Base-by-base conservation (phyloP, 495 filamentous ascomycete genomes). In the Hyphodiscus hymeniophilus region DNA sequence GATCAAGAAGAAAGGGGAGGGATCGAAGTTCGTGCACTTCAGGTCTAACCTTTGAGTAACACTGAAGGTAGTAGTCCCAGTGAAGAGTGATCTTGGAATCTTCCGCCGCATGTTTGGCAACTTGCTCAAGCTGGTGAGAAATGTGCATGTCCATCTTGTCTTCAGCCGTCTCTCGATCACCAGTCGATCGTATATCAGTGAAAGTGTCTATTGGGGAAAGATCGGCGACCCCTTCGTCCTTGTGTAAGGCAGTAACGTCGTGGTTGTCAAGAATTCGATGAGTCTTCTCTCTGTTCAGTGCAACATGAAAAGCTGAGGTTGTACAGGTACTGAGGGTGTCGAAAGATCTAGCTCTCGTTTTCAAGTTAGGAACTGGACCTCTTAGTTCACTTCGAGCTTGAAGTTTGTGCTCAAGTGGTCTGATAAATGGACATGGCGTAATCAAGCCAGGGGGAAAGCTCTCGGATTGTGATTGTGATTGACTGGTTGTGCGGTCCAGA, bases 401-500 rank as follows among this genome's bases (percentile, higher is more conserved):
- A 31, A 50, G 26, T 17, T 50, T 50, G 30, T 42, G 38, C 12
- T 42, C 38, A 12, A 42, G 18, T n/a, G 47, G 47, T 18, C 28
- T 32, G 30, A 50, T 41, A 24, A 35, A 50, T 7, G 47, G 45
- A 33, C 45, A 48, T 7, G 45, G 35, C 17, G 20, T 24, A 7
- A 36, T 13, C 33, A 36, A 13, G 12, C 38, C 16, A 20, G 20
- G n/a, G 12, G 3, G 38, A 40, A 40, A 21, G 3, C 16, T 12
- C 3, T 36, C 33, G 5, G 16, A 13, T n/a, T 36, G 12, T 32
- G 30, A 3, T 36, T 36, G 26, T 28, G 10, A 5, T 28, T 10
- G n/a, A n/a, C n/a, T n/a, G n/a, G n/a, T n/a, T n/a, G n/a, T n/a
- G n/a, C n/a, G n/a, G 26, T 28, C 26, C 5, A 28, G 4, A 10